phyloP scores from a whole-genome alignment of 2,329 filamentous ascomycete species.

The Colletotrichum graminicola region DNA sequence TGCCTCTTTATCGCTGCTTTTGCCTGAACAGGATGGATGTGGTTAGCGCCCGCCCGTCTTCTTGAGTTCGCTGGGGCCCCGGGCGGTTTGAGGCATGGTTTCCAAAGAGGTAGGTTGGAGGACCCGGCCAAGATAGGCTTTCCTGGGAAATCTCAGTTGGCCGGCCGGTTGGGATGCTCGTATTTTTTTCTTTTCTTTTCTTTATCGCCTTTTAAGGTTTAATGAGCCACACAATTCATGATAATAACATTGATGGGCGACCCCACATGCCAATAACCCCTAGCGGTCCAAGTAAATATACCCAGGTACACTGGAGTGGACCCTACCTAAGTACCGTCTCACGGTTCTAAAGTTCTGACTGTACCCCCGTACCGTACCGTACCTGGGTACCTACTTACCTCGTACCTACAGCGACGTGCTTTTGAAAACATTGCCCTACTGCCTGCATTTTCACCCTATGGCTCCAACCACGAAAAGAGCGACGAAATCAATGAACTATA shows the following conservation, averaged over 20 bases:
- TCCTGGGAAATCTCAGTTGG: background rate
- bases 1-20: background rate
- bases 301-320: background rate
- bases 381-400: background rate
- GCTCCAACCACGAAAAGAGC: no score
- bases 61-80: background rate
- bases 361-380: no score
- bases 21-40: background rate
- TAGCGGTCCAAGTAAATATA: constrained; percentile 3
- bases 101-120: background rate
- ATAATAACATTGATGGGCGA: background rate
- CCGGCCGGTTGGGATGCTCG: background rate
- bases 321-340: no score
- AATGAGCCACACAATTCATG: constrained; percentile 27
- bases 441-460: no score
- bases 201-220: constrained; percentile 32
- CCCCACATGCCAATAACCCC: constrained; percentile 19
- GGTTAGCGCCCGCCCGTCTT: background rate
- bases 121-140: background rate
- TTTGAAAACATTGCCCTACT: no score
- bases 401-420: background rate
- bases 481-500: no score
- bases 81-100: background rate
- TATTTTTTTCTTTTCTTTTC: background rate
- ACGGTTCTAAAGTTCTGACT: no score